A percentile compares a stretch with the other conserved stretches of the same genome.
These are phyloP conservation scores for Thermothelomyces thermophilus DNA, from an alignment of 2,329 filamentous ascomycete species.

Conservation along the genomic window DNA sequence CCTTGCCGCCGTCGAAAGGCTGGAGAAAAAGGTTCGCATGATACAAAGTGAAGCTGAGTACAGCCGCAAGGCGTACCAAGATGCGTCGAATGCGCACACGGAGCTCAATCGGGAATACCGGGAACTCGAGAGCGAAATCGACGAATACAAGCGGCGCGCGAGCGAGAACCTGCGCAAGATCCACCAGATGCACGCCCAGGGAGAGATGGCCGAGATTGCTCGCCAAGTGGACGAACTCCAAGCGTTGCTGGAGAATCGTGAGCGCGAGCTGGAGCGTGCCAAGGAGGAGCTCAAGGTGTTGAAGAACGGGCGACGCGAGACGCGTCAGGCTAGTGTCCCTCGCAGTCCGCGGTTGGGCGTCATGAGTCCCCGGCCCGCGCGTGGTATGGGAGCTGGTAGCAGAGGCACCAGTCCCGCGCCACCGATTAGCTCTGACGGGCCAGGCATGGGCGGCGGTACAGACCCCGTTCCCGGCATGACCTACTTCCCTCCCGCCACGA, in stretches of 20 bases:
- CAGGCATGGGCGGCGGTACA: conserved; percentile 25
- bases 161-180: conserved; percentile 41
- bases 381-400: conserved; percentile 33
- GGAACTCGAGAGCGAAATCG: conserved; percentile 35
- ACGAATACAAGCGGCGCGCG: conserved; percentile 38
- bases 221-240: conserved; percentile 38
- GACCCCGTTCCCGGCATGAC: conserved; percentile 32
- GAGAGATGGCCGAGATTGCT: conserved; percentile 31
- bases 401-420: conserved; percentile 45
- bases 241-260: conserved; percentile 41
- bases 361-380: conserved; percentile 41
- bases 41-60: conserved; percentile 49
- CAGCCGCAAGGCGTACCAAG: conserved; percentile 52
- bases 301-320: conserved; percentile 48
- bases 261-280: conserved; percentile 42
- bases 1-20: conserved; percentile 32
- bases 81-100: conserved; percentile 43
- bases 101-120: conserved; percentile 30
- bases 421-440: conserved; percentile 26
- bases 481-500: conserved; percentile 32
- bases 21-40: conserved; percentile 34
- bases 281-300: conserved; percentile 44
- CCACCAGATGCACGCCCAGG: conserved; percentile 39
- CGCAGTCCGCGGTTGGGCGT: conserved; percentile 49
- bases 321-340: conserved; percentile 49